Evolutionary conservation across 768 basidiomycete genomes (phyloP), one percentile per base, ranked within the genome.

Genomic region (Termitomyces bulborhizus): DNA sequence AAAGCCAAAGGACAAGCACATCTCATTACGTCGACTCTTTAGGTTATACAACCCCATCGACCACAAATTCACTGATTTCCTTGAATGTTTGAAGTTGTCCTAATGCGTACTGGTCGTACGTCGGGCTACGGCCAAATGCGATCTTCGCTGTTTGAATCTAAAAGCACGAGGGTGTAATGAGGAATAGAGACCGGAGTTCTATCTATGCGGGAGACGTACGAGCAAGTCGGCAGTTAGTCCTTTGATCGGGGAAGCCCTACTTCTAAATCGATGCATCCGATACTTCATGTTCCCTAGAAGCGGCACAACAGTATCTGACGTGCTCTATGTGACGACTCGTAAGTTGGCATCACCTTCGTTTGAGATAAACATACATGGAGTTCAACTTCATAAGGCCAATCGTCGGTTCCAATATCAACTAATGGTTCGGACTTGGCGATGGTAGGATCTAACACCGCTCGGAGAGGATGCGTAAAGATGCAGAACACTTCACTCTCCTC

Each of bases 221-320:
- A 95, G 71, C 13, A 95, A 88, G 59, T 92, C 88, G 1, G 89
- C 76, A 1, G 92, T 94, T 2, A 95, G 68, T 0, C 93, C 93
- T 66, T 91, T 92, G 55, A 95, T 78, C 0, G 92, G 84, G 16
- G 91, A 92, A 0, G 86, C 86, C 0, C 76, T 76, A 3, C 86
- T 85, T 36, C 90, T 80, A 62, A 96, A 86, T 7, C 93, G 84
- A 65, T 95, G 90, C 82, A 91, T 85, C 16, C 93, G 81, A 61
- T 93, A 94, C 0, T 70, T 60, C 8, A 76, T 73, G 37, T 76
- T 71, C 34, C 74, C 77, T 8, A 85, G 68, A 69, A 80, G 76
- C 1, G 73, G 64, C 1, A 80, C 66, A 36, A 67, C 56, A 8
- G 75, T 66, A 63, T 90, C 89, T 3, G 74, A 79, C 4, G 75